Evolutionary conservation across 1,139 yeast genomes (phyloP).

Genomic region (Yamadazyma epiphylla): DNA sequence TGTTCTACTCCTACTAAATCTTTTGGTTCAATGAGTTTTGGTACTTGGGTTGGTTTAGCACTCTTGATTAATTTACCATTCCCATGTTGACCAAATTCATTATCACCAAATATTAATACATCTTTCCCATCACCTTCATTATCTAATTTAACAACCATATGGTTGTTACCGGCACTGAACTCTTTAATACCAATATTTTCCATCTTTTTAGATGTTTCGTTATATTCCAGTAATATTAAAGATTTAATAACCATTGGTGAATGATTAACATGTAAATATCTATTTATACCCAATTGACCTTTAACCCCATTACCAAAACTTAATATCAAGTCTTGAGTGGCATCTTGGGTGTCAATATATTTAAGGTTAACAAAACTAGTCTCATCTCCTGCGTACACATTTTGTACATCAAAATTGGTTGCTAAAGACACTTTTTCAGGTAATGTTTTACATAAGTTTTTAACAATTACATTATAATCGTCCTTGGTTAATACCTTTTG

Average conservation of each 20-base stretch:
- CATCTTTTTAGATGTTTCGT: conserved; percentile 26
- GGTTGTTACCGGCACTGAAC: conserved; percentile 64
- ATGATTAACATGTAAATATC: conserved; percentile 69
- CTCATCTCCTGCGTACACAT: conserved; percentile 65
- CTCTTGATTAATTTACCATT: conserved; percentile 68
- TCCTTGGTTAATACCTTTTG: conserved; percentile 37
- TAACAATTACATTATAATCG: conserved; percentile 18
- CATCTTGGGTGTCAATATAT: conserved; percentile 17
- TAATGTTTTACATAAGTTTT: conserved; percentile 25
- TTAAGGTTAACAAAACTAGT: conserved; percentile 55
- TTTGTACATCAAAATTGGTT: conserved; percentile 35
- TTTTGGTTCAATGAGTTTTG: conserved; percentile 56
- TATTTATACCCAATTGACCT: conserved; percentile 86
- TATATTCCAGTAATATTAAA: conserved; percentile 41
- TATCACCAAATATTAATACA: conserved; percentile 79
- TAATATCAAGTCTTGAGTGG: conserved; percentile 31
- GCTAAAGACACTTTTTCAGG: conserved; percentile 10
- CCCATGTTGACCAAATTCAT: conserved; percentile 79
- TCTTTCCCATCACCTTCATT: conserved; percentile 46
- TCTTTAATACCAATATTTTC: conserved; percentile 45
- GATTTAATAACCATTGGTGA: conserved; percentile 61
- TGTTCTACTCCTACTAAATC: conserved; percentile 19
- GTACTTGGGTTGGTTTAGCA: conserved; percentile 52
- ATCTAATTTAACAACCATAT: conserved; percentile 56
- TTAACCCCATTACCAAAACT: conserved; percentile 81